Conservation (phyloP, 805 yeast genomes). For the Scheffersomyces ergatensis region DNA sequence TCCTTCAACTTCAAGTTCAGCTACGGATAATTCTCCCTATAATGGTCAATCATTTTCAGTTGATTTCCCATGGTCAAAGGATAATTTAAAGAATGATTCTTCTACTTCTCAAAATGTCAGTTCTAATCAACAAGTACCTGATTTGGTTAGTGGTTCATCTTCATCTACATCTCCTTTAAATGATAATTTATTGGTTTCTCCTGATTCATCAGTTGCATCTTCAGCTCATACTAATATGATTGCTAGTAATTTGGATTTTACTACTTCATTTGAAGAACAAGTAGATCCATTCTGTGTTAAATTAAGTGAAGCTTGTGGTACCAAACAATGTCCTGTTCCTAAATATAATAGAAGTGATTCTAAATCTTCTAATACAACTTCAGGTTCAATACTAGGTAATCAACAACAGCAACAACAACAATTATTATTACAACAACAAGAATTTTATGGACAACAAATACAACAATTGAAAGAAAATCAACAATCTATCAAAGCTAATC, state of each 20-base stretch:
- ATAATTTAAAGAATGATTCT: conserved; percentile 9
- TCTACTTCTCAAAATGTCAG: not conserved
- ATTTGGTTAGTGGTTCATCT: conserved; percentile 35
- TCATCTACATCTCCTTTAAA: conserved; percentile 38
- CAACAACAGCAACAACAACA: not conserved
- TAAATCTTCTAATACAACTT: not conserved
- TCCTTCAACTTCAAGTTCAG: conserved; percentile 3
- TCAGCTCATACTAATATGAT: conserved; percentile 10
- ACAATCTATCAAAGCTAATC: conserved; percentile 4
- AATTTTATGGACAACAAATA: not conserved
- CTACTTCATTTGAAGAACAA: conserved; percentile 56
- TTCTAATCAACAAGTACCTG: conserved; percentile 22
- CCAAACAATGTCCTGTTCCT: conserved; percentile 66
- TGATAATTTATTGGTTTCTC: conserved; percentile 33
- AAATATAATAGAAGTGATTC: conserved; percentile 21
- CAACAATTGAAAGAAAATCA: not conserved
- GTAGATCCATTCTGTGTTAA: conserved; percentile 73
- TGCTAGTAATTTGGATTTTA: conserved; percentile 13
- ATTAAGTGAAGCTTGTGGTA: conserved; percentile 82
- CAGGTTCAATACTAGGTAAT: not conserved
- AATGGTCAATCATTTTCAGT: conserved; percentile 33
- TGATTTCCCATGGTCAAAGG: conserved; percentile 52
- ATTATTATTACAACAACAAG: conserved; percentile 1
- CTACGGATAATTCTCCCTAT: conserved; percentile 4
- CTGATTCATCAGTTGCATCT: conserved; percentile 22